Evolutionary conservation across 306 rosid genomes (phyloP), one percentile per base, ranked within the genome.

Genomic region (Delonix regia): DNA sequence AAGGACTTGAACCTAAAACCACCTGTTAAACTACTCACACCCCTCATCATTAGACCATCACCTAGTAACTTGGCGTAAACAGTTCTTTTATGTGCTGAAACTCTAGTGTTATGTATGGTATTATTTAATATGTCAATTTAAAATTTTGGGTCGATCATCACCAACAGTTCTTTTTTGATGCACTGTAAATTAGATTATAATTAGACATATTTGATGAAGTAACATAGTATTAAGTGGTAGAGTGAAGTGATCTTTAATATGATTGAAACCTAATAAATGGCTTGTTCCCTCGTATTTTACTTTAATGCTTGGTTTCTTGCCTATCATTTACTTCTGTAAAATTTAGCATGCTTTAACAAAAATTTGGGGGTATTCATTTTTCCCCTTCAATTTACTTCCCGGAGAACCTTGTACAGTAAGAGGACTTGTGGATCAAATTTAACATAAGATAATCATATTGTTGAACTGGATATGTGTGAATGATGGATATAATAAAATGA

Each of bases 81-180:
- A 66, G 38, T 70, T 74, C n/a, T 18, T 6, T 0, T 52, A 49
- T 49, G 71, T 52, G 39, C 38, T 25, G n/a, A 69, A 75, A 68
- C 27, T 36, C 44, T 66, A 59, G 15, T 61, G 38, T 16, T 64
- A 33, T 61, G 45, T 42, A 21, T 75, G 57, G 39, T 19, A 64
- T 81, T 60, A 36, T 48, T 41, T 65, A 51, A n/a, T n/a, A 51
- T 18, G 18, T n/a, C 9, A 51, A 16, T 13, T 51, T 51, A 51
- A 51, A 45, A 18, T 57, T 47, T 24, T 57, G 45, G 67, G 38
- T 62, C 68, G 74, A 22, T 27, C 73, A 77, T 34, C 63, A 55
- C 45, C 64, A 63, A 22, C 48, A 47, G 52, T 47, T 47, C 52
- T 47, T 12, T 47, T 14, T 47, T 47, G n/a, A 47, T 13, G 52